Evolutionary conservation across 352 stramenopile genomes (phyloP).

Genomic region (Phytophthora sojae): DNA sequence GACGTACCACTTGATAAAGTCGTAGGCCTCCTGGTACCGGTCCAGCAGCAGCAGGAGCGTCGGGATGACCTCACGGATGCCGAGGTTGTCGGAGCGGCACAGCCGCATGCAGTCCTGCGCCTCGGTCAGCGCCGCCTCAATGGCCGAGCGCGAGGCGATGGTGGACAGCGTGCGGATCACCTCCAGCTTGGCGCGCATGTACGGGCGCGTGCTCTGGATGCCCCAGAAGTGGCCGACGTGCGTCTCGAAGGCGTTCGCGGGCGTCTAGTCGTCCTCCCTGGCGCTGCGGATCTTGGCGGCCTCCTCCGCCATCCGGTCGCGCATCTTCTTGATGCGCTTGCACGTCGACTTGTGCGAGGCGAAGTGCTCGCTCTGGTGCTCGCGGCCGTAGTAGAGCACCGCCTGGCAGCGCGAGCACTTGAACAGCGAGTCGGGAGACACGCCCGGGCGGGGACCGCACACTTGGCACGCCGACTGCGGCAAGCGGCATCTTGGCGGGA

Average conservation of each 20-base stretch:
- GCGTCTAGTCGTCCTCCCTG: background rate
- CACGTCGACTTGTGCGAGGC: background rate
- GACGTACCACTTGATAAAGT: constrained; percentile 1
- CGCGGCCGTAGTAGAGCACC: background rate
- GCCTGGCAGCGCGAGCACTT: background rate
- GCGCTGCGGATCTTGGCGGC: background rate
- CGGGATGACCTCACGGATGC: background rate
- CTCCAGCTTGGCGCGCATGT: background rate
- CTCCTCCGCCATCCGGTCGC: background rate
- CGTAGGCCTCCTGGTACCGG: background rate
- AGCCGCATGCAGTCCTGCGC: background rate
- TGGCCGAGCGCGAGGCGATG: background rate
- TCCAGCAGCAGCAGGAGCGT: background rate
- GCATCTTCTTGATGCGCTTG: background rate
- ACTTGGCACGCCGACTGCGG: background rate
- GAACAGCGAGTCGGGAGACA: background rate
- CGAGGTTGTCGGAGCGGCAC: background rate
- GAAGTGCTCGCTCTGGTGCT: background rate
- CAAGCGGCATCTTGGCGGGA: background rate
- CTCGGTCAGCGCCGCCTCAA: background rate
- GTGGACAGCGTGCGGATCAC: background rate
- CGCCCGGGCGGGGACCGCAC: background rate
- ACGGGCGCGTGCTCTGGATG: background rate
- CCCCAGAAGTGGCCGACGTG: background rate
- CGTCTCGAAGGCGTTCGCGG: background rate